phyloP scores from a whole-genome alignment of 1,284 basidiomycete genomes.

The Pterulicium gracile region DNA sequence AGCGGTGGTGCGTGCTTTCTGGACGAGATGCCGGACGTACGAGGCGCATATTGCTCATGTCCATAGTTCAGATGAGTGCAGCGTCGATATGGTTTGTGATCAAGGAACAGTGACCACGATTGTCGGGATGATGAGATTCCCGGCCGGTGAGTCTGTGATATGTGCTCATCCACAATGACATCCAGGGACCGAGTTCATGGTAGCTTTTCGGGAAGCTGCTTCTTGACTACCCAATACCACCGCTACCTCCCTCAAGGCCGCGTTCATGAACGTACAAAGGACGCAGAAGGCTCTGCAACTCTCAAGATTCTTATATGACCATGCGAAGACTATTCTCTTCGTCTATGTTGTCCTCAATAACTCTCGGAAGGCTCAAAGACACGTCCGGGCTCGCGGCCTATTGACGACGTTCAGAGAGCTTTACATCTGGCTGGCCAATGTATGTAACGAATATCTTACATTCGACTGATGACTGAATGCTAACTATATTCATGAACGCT shows the following conservation, averaged over 20 bases:
- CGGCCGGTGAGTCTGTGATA: too few species aligned
- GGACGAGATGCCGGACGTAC: neutral
- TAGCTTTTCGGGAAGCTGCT: too few species aligned
- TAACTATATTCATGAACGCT: slow-evolving; percentile 31
- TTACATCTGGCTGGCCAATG: neutral
- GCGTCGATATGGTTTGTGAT: neutral
- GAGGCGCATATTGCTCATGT: neutral
- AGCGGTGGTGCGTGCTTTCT: neutral
- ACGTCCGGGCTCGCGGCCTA: neutral
- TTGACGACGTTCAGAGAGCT: neutral
- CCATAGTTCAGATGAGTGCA: slow-evolving; percentile 3
- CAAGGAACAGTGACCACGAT: neutral
- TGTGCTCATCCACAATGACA: too few species aligned
- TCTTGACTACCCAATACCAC: neutral
- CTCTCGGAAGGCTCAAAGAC: neutral
- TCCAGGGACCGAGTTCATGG: too few species aligned
- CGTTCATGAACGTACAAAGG: neutral
- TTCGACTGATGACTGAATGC: neutral
- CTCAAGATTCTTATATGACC: neutral
- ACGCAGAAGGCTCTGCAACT: neutral
- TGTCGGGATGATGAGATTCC: too few species aligned
- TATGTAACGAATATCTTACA: neutral
- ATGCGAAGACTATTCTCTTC: neutral
- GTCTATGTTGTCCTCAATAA: neutral
- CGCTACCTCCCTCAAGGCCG: too few species aligned